These are phyloP conservation scores for Penicillium sp. DNA, from an alignment of 2,329 filamentous ascomycete genomes.

Conservation along the genomic window DNA sequence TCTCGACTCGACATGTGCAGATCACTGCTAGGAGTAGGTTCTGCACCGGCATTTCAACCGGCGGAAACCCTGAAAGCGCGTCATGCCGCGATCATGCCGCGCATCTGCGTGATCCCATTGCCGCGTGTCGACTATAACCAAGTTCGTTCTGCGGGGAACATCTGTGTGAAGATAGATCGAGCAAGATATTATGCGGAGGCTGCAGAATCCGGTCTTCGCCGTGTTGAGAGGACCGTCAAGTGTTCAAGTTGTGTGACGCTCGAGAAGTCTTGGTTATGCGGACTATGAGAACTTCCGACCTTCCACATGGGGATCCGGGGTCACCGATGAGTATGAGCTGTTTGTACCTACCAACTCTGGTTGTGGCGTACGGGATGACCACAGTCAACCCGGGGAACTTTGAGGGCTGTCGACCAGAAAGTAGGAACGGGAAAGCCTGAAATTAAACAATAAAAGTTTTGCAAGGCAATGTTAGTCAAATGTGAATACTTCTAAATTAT, in stretches of 20 bases:
- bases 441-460: too few relatives aligned
- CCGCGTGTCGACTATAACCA: constrained; percentile 8
- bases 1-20: background rate
- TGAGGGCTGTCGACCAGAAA: too few relatives aligned
- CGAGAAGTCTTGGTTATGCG: background rate
- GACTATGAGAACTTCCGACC: background rate
- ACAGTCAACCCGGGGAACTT: too few relatives aligned
- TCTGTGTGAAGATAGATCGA: background rate
- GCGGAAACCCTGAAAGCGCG: background rate
- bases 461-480: too few relatives aligned
- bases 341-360: too few relatives aligned
- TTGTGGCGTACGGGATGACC: too few relatives aligned
- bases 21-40: constrained; percentile 9
- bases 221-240: background rate
- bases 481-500: too few relatives aligned
- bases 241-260: background rate
- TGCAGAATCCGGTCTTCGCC: background rate
- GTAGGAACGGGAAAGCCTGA: too few relatives aligned
- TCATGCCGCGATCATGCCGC: constrained; percentile 18
- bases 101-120: constrained; percentile 19
- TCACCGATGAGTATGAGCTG: background rate
- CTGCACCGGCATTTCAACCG: background rate
- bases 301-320: background rate
- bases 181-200: background rate
- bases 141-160: constrained; percentile 6